Conservation (phyloP, 257 asterid genomes). For the Craterostigma plantagineum region DNA sequence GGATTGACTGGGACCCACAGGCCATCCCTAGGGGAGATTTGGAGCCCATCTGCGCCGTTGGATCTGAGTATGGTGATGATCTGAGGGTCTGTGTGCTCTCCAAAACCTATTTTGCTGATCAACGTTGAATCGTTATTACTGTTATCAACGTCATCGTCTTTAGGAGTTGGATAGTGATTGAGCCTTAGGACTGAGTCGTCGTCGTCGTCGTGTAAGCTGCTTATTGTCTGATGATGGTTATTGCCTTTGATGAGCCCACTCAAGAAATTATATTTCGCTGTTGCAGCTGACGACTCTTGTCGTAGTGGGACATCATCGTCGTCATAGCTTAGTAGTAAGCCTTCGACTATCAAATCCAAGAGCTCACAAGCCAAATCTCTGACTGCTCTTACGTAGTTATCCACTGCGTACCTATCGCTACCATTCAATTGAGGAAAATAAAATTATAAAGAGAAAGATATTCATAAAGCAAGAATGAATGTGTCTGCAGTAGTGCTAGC, state of each 20-base stretch:
- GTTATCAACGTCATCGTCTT: no score
- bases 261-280: no score
- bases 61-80: slow-evolving; percentile 54
- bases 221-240: no score
- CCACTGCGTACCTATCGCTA: slow-evolving; percentile 30
- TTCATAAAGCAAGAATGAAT: no score
- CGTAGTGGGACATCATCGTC: no score
- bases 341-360: slow-evolving; percentile 42
- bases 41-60: slow-evolving; percentile 43
- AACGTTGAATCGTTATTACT: no score
- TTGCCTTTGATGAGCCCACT: no score
- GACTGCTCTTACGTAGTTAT: slow-evolving; percentile 36
- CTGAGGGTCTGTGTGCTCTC: slow-evolving; percentile 92
- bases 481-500: no score
- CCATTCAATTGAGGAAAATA: no score
- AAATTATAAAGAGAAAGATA: no score
- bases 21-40: slow-evolving; percentile 35
- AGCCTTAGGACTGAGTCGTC: slow-evolving; percentile 49
- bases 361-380: slow-evolving; percentile 45
- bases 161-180: slow-evolving; percentile 47
- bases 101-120: slow-evolving; percentile 36
- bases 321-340: slow-evolving; percentile 15
- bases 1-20: slow-evolving; percentile 49
- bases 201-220: no score
- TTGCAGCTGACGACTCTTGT: no score